Conservation (phyloP, 805 yeast genomes). For the Nakazawaea siamensis region DNA sequence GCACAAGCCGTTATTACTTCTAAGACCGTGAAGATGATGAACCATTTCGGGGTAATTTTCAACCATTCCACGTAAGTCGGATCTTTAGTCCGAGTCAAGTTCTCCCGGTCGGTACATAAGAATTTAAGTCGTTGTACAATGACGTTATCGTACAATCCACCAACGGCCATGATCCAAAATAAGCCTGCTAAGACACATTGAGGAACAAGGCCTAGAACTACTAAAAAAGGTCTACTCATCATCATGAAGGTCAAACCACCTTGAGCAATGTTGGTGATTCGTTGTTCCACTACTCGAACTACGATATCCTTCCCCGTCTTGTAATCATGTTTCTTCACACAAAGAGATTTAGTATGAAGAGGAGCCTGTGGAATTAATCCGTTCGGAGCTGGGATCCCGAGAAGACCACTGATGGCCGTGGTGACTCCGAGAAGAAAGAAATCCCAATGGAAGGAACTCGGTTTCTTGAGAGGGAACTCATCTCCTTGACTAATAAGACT, state of each 20-base stretch:
- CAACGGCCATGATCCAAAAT: conserved; percentile 87
- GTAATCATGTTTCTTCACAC: conserved; percentile 39
- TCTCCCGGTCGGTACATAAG: conserved; percentile 45
- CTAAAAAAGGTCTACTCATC: conserved; percentile 82
- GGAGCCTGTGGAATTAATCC: conserved; percentile 98
- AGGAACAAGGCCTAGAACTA: conserved; percentile 78
- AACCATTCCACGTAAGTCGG: conserved; percentile 23
- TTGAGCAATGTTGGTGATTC: conserved; percentile 77
- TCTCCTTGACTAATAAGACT: conserved; percentile 86
- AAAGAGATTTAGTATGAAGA: conserved; percentile 72
- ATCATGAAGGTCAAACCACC: conserved; percentile 78
- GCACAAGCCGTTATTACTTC: conserved; percentile 64
- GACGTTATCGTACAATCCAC: conserved; percentile 63
- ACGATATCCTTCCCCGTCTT: conserved; percentile 24
- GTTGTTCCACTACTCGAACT: conserved; percentile 73
- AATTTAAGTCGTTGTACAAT: conserved; percentile 57
- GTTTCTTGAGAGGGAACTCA: conserved; percentile 74
- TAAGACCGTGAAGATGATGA: conserved; percentile 46
- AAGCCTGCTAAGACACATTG: conserved; percentile 91
- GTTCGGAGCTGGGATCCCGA: conserved; percentile 94
- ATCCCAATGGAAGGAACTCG: conserved; percentile 91
- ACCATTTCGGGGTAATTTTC: conserved; percentile 33
- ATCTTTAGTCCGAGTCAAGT: background rate
- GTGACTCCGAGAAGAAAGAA: conserved; percentile 75
- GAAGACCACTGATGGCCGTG: conserved; percentile 78